phyloP scores from a whole-genome alignment of 768 basidiomycete species.

The Suillus sp. region DNA sequence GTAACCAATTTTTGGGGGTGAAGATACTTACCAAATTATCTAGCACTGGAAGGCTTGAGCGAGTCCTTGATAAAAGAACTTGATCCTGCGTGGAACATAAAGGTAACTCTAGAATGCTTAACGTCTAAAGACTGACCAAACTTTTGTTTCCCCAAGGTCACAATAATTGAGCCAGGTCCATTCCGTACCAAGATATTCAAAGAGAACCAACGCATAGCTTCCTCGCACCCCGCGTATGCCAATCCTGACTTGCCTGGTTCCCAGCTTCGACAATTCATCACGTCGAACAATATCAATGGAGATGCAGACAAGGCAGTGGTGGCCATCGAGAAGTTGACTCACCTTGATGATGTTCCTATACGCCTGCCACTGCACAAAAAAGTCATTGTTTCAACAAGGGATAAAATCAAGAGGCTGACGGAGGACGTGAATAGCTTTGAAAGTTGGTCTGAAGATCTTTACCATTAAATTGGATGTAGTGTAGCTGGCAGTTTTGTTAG shows the following conservation, averaged over 20 bases:
- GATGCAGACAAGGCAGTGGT: constrained; percentile 16
- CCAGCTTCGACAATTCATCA: constrained; percentile 2
- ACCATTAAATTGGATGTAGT: background rate
- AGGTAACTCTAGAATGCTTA: constrained; percentile 25
- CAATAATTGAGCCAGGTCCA: constrained; percentile 16
- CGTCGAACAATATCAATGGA: constrained; percentile 6
- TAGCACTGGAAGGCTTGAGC: constrained; percentile 37
- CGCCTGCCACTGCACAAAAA: constrained; percentile 15
- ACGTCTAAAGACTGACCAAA: background rate
- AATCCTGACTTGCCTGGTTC: constrained; percentile 11
- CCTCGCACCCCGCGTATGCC: constrained; percentile 14
- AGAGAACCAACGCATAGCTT: constrained; percentile 1
- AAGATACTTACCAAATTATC: background rate
- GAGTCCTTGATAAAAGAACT: constrained; percentile 38
- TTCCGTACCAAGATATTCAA: constrained; percentile 16
- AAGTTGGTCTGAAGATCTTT: constrained; percentile 15
- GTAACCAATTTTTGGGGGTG: background rate
- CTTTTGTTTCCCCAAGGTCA: constrained; percentile 4
- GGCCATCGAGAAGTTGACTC: constrained; percentile 12
- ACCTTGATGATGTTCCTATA: constrained; percentile 14
- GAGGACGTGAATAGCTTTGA: constrained; percentile 9
- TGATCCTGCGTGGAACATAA: constrained; percentile 47
- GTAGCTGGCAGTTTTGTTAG: background rate
- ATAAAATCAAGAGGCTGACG: constrained; percentile 8
- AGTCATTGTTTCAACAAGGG: constrained; percentile 5